Conservation (phyloP, 176 grass and related monocot genomes). For the Triticum urartu region DNA sequence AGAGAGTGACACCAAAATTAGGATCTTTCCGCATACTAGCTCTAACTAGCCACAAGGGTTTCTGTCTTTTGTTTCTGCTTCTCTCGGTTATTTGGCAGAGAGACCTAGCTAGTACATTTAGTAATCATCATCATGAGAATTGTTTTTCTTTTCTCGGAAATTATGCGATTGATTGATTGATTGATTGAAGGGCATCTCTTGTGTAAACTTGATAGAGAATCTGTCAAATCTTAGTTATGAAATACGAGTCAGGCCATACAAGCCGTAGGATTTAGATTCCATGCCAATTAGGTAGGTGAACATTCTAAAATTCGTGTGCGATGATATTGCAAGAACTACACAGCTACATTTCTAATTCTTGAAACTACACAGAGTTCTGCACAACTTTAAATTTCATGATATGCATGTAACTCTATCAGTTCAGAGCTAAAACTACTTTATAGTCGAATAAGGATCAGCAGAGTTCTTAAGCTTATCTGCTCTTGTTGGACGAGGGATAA, state of each 20-base stretch:
- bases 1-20: not conserved
- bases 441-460: not conserved
- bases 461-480: not conserved
- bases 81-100: not conserved
- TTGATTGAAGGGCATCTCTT: not conserved
- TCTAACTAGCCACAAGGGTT: not conserved
- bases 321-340: too few relatives aligned
- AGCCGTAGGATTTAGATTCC: not conserved
- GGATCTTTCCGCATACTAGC: not conserved
- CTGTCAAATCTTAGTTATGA: not conserved
- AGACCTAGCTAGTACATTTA: not conserved
- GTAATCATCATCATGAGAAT: not conserved
- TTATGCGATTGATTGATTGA: not conserved
- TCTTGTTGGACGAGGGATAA: not conserved
- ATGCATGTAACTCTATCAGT: not conserved
- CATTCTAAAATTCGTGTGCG: too few relatives aligned
- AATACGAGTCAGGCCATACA: not conserved
- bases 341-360: too few relatives aligned
- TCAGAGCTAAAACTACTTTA: not conserved
- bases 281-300: not conserved
- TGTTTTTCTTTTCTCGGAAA: rapidly evolving
- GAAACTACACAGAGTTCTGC: not conserved
- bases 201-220: not conserved
- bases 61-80: too few relatives aligned
- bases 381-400: not conserved